Percentiles rank a stretch among this genome's conserved stretches.
Evolutionary conservation across 176 grass and related monocot species (phyloP).

Genomic region (Oryza meyeriana): DNA sequence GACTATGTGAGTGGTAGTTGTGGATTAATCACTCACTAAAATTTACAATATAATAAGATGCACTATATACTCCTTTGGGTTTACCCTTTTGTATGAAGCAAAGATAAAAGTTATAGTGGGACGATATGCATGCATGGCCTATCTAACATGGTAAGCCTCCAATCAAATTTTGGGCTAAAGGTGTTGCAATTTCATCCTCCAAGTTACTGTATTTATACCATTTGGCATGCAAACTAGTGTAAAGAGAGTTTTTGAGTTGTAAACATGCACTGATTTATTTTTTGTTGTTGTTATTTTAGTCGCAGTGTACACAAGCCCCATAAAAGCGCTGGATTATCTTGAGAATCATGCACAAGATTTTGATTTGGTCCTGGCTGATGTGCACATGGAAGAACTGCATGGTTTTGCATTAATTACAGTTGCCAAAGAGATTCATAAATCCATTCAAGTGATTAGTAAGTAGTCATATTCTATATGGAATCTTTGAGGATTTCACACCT

Average conservation of each 20-base stretch:
- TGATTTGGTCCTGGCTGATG: conserved; percentile 29
- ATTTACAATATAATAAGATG: background rate
- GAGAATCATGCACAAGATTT: conserved; percentile 14
- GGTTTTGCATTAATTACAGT: conserved; percentile 27
- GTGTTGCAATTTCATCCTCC: too few relatives aligned
- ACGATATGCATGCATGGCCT: too few relatives aligned
- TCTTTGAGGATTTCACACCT: background rate
- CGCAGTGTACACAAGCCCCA: conserved; percentile 21
- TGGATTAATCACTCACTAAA: background rate
- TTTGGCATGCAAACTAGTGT: too few relatives aligned
- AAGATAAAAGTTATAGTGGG: too few relatives aligned
- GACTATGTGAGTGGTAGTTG: background rate
- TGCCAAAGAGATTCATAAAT: conserved; percentile 4
- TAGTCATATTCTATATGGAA: too few relatives aligned
- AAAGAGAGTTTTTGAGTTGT: too few relatives aligned
- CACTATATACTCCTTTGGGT: background rate
- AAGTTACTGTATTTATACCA: too few relatives aligned
- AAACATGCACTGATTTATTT: too few relatives aligned
- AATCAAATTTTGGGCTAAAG: too few relatives aligned
- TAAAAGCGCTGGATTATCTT: conserved; percentile 16
- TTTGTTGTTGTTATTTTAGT: conserved; percentile 9
- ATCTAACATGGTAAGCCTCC: too few relatives aligned
- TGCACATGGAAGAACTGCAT: conserved; percentile 37
- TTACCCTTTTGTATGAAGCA: too few relatives aligned
- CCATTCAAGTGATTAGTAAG: conserved; percentile 52